phyloP scores from a whole-genome alignment of 306 rosid genomes.

The Alnus rubra region DNA sequence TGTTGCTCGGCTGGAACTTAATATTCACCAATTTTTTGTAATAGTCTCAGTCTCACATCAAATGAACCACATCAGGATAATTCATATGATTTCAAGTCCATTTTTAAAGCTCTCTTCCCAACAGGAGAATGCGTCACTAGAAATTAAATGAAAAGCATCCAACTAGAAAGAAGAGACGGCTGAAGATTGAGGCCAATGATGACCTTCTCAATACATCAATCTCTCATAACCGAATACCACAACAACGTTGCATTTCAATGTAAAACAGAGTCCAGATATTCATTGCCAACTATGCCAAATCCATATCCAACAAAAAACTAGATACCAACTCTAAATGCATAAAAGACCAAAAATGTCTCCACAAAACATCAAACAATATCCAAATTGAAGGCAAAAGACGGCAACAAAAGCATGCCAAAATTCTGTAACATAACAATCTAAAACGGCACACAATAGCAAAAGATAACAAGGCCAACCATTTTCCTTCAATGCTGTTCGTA shows the following conservation, averaged over 20 bases:
- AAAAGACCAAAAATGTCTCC: constrained; percentile 21
- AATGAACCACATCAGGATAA: too few species aligned
- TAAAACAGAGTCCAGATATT: not conserved
- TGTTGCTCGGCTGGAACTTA: too few species aligned
- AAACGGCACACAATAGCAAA: constrained; percentile 13
- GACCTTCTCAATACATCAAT: not conserved
- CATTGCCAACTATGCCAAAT: not conserved
- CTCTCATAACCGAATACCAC: not conserved
- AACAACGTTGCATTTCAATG: not conserved
- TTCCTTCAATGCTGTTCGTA: not conserved
- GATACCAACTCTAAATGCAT: not conserved
- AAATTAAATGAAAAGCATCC: not conserved
- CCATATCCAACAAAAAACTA: not conserved
- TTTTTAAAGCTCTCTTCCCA: too few species aligned
- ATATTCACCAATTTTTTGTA: too few species aligned
- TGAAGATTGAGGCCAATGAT: constrained; percentile 43
- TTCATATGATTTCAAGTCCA: too few species aligned
- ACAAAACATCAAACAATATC: constrained; percentile 14
- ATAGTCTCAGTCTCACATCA: too few species aligned
- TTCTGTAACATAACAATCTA: constrained; percentile 20
- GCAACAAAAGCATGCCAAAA: constrained; percentile 29
- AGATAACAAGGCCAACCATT: constrained; percentile 14
- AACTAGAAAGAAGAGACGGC: not conserved
- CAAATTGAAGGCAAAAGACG: constrained; percentile 13
- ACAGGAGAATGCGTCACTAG: not conserved